phyloP scores from a whole-genome alignment of 306 rosid genomes.

The Gillenia trifoliata region DNA sequence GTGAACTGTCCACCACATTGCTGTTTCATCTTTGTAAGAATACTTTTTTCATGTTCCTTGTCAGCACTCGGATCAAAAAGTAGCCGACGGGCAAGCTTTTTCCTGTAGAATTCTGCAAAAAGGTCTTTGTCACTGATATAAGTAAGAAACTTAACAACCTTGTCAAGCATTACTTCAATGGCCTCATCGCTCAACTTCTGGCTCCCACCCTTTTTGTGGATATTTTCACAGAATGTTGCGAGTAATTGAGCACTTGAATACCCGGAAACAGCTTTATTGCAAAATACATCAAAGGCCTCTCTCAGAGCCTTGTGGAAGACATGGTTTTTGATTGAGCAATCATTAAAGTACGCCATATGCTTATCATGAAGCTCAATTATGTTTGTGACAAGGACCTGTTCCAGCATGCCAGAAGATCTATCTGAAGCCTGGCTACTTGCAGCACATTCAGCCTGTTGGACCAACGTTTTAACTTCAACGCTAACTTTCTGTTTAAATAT shows the following conservation, averaged over 20 bases:
- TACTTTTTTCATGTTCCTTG: constrained; percentile 61
- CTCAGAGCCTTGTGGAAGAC: constrained; percentile 60
- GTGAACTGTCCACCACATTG: constrained; percentile 75
- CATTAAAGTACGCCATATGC: constrained; percentile 47
- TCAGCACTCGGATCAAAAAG: constrained; percentile 69
- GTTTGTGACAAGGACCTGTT: constrained; percentile 61
- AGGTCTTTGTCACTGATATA: constrained; percentile 70
- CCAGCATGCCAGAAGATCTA: constrained; percentile 45
- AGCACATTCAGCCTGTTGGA: constrained; percentile 64
- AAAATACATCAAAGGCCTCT: constrained; percentile 65
- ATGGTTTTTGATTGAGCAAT: constrained; percentile 48
- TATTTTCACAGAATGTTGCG: constrained; percentile 61
- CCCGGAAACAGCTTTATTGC: constrained; percentile 62
- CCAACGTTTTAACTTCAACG: constrained; percentile 56
- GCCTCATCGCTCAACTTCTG: constrained; percentile 64
- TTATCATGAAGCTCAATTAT: constrained; percentile 68
- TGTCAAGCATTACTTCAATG: constrained; percentile 62
- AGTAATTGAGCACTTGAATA: constrained; percentile 61
- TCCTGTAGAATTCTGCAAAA: constrained; percentile 81
- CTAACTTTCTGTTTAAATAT: constrained; percentile 64
- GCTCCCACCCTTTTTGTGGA: constrained; percentile 62
- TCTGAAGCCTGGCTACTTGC: constrained; percentile 39
- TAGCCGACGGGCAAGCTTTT: constrained; percentile 73
- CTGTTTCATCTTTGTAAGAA: constrained; percentile 58
- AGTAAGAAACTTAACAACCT: constrained; percentile 60